phyloP scores from a whole-genome alignment of 768 basidiomycete species.

The Kwoniella heveanensis region DNA sequence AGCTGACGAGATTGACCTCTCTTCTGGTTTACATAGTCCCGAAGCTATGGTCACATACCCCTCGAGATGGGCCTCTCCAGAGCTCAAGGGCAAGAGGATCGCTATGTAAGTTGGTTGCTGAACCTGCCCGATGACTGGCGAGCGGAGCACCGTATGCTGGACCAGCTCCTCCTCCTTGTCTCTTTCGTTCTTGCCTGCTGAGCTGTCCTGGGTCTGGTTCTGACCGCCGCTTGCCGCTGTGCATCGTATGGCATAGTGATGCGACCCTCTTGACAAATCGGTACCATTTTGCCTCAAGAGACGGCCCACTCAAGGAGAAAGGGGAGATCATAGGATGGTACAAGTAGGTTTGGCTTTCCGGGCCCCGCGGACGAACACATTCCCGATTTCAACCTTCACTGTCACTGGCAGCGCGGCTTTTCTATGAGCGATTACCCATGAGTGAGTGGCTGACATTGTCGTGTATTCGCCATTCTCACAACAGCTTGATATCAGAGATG shows the following conservation, averaged over 20 bases:
- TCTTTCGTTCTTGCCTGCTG: neutral
- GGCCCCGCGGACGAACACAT: too few relatives aligned
- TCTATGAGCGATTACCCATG: too few relatives aligned
- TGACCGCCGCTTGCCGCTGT: neutral
- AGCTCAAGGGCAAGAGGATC: constrained; percentile 43
- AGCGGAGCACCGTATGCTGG: too few relatives aligned
- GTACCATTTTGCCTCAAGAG: constrained; percentile 47
- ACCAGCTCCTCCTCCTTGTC: too few relatives aligned
- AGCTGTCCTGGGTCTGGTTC: neutral
- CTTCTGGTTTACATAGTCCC: constrained; percentile 6
- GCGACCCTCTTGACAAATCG: constrained; percentile 52
- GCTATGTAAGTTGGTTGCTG: constrained; percentile 45
- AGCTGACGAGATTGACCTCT: constrained; percentile 10
- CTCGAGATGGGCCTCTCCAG: constrained; percentile 45
- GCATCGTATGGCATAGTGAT: constrained; percentile 31
- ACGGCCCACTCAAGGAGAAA: constrained; percentile 45
- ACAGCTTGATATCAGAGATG: constrained; percentile 46
- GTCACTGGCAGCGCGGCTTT: too few relatives aligned
- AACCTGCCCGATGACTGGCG: too few relatives aligned
- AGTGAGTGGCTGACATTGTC: neutral
- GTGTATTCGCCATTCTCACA: neutral
- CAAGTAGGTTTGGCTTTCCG: constrained; percentile 52
- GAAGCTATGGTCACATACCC: constrained; percentile 20
- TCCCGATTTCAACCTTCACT: too few relatives aligned
- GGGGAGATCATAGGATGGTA: constrained; percentile 53